Evolutionary conservation across 1,139 yeast genomes (phyloP), one percentile per base, ranked within the genome.

Genomic region (Yamadazyma trypodendri): DNA sequence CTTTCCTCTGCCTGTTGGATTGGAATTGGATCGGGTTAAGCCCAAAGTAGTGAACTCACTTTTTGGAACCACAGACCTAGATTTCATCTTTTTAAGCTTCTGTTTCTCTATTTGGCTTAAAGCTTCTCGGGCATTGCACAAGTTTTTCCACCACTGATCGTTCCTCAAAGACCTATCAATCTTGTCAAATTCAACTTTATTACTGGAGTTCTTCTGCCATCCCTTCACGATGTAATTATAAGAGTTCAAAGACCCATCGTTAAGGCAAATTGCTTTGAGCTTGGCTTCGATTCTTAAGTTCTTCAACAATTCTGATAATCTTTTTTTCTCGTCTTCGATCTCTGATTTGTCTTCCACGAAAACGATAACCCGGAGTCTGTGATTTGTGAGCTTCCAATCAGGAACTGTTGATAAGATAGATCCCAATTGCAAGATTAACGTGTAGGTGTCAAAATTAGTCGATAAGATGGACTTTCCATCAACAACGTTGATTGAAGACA

Each of bases 391-490:
- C 46, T 85, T 82, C 98, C 98, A 92, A 35, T 83, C 86, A 1
- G 95, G 95, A 4, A 92, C 98, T 0, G 97, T 89, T 8, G 86
- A 79, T 44, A 92, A 64, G 46, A 92, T 90, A 1, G 96, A 95
- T 2, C 97, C 98, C 45, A 92, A 67, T 54, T 92, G 98, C 41
- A 92, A 65, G 49, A 92, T 92, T 53, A 92, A 72, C 0, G 97
- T 90, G 54, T 89, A 92, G 0, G 98, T 92, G 56, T 92, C 98
- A 55, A 92, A 88, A 54, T 92, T 92, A 1, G 96, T 87, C 0
- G 96, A 84, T 43, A 84, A 58, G 1, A 87, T 81, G 12, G 85
- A 77, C 40, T 78, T 77, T 7, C 92, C 92, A 40, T 77, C 73
- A 38, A 80, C 77, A 36, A 76, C 72, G 40, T 84, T 77, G 36